These are phyloP conservation scores for Albugo laibachii DNA, from an alignment of 352 stramenopile species.

Conservation along the genomic window DNA sequence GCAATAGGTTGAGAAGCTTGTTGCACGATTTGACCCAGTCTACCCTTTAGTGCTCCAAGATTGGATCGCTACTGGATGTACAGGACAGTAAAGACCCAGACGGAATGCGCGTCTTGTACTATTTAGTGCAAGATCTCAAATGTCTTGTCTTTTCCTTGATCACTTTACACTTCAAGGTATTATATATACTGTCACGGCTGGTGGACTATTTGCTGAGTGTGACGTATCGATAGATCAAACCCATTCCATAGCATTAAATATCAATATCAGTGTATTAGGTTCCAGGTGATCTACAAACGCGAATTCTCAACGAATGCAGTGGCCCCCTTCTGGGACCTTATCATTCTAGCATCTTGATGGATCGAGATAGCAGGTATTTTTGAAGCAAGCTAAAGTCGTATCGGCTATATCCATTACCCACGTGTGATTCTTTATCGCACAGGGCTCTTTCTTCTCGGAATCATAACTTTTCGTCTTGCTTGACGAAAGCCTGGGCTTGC, in stretches of 20 bases:
- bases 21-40: background rate
- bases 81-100: slow-evolving; percentile 92
- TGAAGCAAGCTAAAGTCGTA: too few species aligned
- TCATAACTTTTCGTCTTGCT: too few species aligned
- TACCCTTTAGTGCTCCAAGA: slow-evolving; percentile 80
- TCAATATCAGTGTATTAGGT: too few species aligned
- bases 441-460: too few species aligned
- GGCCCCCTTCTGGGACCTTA: too few species aligned
- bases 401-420: too few species aligned
- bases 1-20: background rate
- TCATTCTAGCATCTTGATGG: too few species aligned
- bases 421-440: too few species aligned
- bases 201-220: background rate
- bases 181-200: slow-evolving; percentile 1
- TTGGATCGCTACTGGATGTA: slow-evolving; percentile 88
- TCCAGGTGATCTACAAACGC: too few species aligned
- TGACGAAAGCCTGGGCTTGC: too few species aligned
- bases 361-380: too few species aligned
- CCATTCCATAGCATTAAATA: slow-evolving; percentile 57
- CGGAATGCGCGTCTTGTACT: slow-evolving; percentile 89
- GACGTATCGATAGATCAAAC: slow-evolving; percentile 64
- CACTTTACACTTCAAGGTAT: slow-evolving; percentile 90
- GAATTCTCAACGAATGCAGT: too few species aligned
- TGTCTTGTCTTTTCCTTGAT: slow-evolving; percentile 94
- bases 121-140: slow-evolving; percentile 94